These are phyloP conservation scores for Blepharisma stoltei DNA, from an alignment of 73 alveolate species.

Conservation along the genomic window DNA sequence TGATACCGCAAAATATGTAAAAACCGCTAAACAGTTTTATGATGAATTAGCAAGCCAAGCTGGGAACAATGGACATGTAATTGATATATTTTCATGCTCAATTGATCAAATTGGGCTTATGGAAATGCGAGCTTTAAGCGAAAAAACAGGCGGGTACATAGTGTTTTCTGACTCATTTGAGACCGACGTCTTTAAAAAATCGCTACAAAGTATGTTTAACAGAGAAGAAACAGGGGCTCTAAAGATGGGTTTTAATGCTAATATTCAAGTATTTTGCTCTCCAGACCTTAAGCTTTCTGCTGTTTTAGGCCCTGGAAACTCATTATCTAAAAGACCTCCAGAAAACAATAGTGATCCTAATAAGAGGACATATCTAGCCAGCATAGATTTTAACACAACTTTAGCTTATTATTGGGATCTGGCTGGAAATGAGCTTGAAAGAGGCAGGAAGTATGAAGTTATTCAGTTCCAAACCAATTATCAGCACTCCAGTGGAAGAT, in stretches of 20 bases:
- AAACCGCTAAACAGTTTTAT: constrained; percentile 88
- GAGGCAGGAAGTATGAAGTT: constrained; percentile 52
- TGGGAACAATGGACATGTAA: constrained; percentile 67
- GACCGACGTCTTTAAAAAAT: constrained; percentile 94
- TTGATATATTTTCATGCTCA: constrained; percentile 87
- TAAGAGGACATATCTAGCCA: constrained; percentile 42
- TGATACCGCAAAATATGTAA: constrained; percentile 74
- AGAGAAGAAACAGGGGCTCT: constrained; percentile 71
- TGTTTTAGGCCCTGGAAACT: constrained; percentile 88
- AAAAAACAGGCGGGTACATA: constrained; percentile 98
- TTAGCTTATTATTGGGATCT: constrained; percentile 82
- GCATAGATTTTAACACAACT: constrained; percentile 73
- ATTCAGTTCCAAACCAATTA: constrained; percentile 78
- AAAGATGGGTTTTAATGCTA: constrained; percentile 94
- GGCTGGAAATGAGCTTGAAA: constrained; percentile 44
- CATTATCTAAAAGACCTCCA: constrained; percentile 26
- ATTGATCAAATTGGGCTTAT: constrained; percentile 96
- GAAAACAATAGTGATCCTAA: no score
- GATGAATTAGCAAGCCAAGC: constrained; percentile 79
- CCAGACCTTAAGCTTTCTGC: constrained; percentile 86
- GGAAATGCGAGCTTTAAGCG: constrained; percentile 95
- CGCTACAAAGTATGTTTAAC: constrained; percentile 32
- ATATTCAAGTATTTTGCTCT: constrained; percentile 76
- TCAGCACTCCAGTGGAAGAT: constrained; percentile 80
- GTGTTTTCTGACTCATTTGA: constrained; percentile 97